A percentile compares a stretch with the other conserved stretches of the same genome.
phyloP scores from a whole-genome alignment of 148 eudicot species.

The Heliamphora exappendiculata region DNA sequence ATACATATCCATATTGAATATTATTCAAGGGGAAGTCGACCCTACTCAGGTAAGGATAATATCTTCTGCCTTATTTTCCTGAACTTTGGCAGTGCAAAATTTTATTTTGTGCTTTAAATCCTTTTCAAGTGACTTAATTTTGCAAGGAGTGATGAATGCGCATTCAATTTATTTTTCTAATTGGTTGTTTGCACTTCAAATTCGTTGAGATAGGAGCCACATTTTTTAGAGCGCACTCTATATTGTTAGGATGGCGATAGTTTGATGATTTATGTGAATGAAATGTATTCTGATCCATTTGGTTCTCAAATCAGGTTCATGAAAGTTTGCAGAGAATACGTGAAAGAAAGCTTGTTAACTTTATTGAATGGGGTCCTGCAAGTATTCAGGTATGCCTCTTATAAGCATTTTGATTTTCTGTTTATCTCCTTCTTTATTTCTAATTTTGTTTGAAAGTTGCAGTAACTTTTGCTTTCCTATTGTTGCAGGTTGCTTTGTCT shows the following conservation, averaged over 20 bases:
- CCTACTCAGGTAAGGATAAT: constrained; percentile 81
- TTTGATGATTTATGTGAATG: neutral
- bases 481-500: constrained; percentile 83
- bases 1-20: constrained; percentile 91
- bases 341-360: constrained; percentile 93
- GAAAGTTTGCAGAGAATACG: constrained; percentile 97
- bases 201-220: neutral
- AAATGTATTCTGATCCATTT: neutral
- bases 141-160: neutral
- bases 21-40: constrained; percentile 98
- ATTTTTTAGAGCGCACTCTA: neutral
- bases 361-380: constrained; percentile 99
- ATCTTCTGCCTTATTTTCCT: neutral
- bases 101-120: neutral
- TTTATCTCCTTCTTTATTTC: neutral
- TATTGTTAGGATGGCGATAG: neutral
- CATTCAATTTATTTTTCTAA: neutral
- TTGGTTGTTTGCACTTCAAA: neutral
- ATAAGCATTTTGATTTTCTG: neutral
- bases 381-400: constrained; percentile 73
- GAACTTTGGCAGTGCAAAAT: neutral
- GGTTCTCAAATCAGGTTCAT: constrained; percentile 52
- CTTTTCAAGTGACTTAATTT: neutral
- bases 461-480: constrained; percentile 7
- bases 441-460: neutral